A percentile compares a stretch with the other conserved stretches of the same genome.
phyloP scores from a whole-genome alignment of 257 asterid genomes.

The Scutellaria minor region DNA sequence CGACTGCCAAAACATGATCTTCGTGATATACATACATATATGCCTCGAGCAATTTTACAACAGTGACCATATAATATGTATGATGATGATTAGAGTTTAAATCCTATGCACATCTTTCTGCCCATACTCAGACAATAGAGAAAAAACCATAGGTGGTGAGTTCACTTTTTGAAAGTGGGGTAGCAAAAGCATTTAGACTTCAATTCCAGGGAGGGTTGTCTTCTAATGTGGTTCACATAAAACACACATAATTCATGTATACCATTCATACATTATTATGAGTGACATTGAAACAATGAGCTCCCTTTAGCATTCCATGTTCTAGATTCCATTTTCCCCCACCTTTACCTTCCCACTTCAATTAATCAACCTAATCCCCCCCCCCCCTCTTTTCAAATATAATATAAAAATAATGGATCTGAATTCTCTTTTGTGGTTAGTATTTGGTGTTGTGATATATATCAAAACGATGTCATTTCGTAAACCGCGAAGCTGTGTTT shows the following conservation, averaged over 20 bases:
- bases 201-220: constrained; percentile 12
- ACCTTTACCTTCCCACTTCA: constrained; percentile 48
- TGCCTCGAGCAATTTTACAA: no score
- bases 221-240: constrained; percentile 47
- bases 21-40: neutral
- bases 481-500: no score
- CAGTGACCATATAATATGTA: no score
- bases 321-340: constrained; percentile 39
- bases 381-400: constrained; percentile 35
- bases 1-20: constrained; percentile 36
- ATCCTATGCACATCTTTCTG: constrained; percentile 17
- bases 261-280: constrained; percentile 30
- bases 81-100: neutral
- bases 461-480: no score
- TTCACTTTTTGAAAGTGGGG: constrained; percentile 48
- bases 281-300: constrained; percentile 31
- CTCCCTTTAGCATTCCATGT: constrained; percentile 52
- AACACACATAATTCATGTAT: constrained; percentile 33
- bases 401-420: no score
- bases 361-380: constrained; percentile 52
- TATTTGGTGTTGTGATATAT: no score
- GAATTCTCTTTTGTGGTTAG: no score
- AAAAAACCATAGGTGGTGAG: constrained; percentile 32
- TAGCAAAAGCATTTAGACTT: constrained; percentile 50
- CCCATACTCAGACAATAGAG: constrained; percentile 33